A percentile compares a stretch with the other conserved stretches of the same genome.
Conservation (phyloP, 495 filamentous ascomycete genomes). For the Trichoderma orchidacearum region DNA sequence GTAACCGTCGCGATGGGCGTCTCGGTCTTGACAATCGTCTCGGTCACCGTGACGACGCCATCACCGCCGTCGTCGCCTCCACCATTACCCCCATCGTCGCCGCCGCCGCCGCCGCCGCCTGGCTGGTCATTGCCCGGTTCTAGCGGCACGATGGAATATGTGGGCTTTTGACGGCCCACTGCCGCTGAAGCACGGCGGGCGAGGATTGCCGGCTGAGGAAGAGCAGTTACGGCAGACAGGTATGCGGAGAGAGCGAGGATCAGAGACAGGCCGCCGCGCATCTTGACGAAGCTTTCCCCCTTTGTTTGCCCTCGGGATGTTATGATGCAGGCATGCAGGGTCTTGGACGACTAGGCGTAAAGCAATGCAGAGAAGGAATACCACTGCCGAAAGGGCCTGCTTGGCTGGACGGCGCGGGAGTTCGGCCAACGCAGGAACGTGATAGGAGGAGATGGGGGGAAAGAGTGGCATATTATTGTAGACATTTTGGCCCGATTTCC, state of each 20-base stretch:
- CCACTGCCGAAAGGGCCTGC: too few relatives aligned
- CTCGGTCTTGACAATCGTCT: slow-evolving; percentile 11
- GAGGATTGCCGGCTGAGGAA: neutral
- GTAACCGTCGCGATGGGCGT: slow-evolving; percentile 15
- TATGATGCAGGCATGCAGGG: neutral
- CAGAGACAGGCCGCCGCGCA: slow-evolving; percentile 2
- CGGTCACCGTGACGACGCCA: slow-evolving; percentile 7
- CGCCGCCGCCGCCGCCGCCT: neutral
- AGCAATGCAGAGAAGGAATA: slow-evolving; percentile 4
- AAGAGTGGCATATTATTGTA: neutral
- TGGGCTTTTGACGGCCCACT: slow-evolving; percentile 3
- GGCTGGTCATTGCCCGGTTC: slow-evolving; percentile 8
- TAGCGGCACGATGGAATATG: slow-evolving; percentile 23
- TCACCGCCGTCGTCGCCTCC: slow-evolving; percentile 6
- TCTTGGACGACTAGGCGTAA: neutral
- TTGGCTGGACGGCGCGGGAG: neutral
- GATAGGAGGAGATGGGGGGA: neutral
- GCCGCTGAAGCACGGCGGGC: slow-evolving; percentile 6
- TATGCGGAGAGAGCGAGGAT: slow-evolving; percentile 1
- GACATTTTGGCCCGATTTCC: neutral
- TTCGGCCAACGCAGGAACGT: slow-evolving; percentile 2
- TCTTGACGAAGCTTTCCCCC: neutral
- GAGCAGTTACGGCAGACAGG: neutral
- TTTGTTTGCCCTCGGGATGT: neutral
- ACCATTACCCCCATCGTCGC: neutral